These are phyloP conservation scores for Phytophthora quininea DNA, from an alignment of 352 stramenopile species.

Conservation along the genomic window DNA sequence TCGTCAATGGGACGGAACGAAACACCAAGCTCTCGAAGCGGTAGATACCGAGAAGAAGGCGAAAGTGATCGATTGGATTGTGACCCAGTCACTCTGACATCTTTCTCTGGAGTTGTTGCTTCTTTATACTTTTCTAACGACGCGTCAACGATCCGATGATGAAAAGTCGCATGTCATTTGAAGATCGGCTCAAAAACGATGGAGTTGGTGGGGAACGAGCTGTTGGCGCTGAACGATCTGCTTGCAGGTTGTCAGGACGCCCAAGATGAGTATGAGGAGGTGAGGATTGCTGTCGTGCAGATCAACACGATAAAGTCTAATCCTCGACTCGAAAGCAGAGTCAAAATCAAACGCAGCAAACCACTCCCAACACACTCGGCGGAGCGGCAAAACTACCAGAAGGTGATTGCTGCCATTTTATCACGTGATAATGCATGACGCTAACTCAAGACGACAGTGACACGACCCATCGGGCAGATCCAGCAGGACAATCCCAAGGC, in stretches of 20 bases:
- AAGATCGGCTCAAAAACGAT: slow-evolving; percentile 14
- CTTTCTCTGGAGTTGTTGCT: too few relatives aligned
- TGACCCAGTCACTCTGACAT: neutral
- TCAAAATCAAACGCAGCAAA: slow-evolving; percentile 21
- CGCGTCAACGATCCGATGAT: neutral
- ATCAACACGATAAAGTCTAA: neutral
- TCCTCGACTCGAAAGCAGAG: neutral
- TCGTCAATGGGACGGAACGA: slow-evolving; percentile 22
- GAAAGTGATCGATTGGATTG: neutral
- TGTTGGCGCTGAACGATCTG: slow-evolving; percentile 42
- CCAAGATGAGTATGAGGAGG: slow-evolving; percentile 35
- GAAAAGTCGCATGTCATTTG: slow-evolving; percentile 29
- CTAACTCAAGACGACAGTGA: slow-evolving; percentile 32
- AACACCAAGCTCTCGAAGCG: neutral
- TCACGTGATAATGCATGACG: neutral
- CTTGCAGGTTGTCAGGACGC: slow-evolving; percentile 31
- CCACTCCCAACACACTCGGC: slow-evolving; percentile 34
- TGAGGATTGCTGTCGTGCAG: neutral
- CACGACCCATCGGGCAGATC: slow-evolving; percentile 78
- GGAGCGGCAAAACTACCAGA: slow-evolving; percentile 29
- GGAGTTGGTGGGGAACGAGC: slow-evolving; percentile 38
- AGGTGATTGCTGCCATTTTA: slow-evolving; percentile 23
- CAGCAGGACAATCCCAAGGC: slow-evolving; percentile 58
- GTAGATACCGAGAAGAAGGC: too few relatives aligned
- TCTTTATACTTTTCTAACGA: neutral